Base-by-base conservation (phyloP, 2,329 filamentous ascomycete genomes). In the Pestalotiopsis fici region DNA sequence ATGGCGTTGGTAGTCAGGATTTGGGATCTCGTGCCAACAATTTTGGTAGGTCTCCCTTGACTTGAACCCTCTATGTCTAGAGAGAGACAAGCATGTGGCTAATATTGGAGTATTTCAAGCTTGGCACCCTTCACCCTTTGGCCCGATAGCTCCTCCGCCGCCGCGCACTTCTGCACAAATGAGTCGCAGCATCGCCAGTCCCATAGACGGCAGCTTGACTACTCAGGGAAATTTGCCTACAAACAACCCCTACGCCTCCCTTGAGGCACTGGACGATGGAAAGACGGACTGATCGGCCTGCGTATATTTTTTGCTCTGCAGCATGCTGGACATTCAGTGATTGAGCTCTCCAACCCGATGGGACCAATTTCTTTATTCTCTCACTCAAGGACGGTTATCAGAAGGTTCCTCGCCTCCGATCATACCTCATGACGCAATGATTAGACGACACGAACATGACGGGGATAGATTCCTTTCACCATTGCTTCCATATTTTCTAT, bases 121-220 rank as follows among this genome's bases (percentile, higher is more conserved):
- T 2, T 70, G 71, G 12, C 74, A 74, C 68, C 70, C 72, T 12
- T 77, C 75, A 3, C 75, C 74, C 6, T 78, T 76, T 65, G 76
- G 76, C 4, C 76, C 76, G 65, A 78, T 78, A 54, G 76, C 71
- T 3, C 76, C 75, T 15, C 76, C 43, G 15, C 43, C 75, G 18
- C 55, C 62, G 21, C 74, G 75, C 18, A 61, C 62, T 31, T 59
- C 65, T 25, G 27, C 15, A 21, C 56, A 39, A 7, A 13, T 35
- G 39, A 31, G 27, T 18, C 31, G n/a, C 35, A 13, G 12, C 57
- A 7, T 23, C 1, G 6, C 54, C 50, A 37, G 62, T 63, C 37
- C 37, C 13, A 5, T 25, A 4, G 21, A 43, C 28, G n/a, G 62
- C 21, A 6, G 35, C 21, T 27, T 57, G 3, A 39, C 50, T n/a